Evolutionary conservation across 257 asterid species (phyloP), one percentile per base, ranked within the genome.

Genomic region (Nicotiana otophora): DNA sequence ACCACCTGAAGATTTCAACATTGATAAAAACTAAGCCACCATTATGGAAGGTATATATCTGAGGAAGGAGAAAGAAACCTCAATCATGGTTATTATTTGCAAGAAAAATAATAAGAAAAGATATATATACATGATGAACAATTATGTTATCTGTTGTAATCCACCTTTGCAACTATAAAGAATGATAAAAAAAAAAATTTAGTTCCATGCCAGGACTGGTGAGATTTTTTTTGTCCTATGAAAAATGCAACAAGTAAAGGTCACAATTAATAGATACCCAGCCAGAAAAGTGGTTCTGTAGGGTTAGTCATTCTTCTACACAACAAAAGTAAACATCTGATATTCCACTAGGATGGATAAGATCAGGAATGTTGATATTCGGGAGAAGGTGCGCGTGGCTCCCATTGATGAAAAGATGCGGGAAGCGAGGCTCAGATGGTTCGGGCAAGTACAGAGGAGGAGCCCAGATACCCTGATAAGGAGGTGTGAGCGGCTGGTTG

Each of bases 1-100:
- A 96, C 98, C 82, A 96, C 97, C 99, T 96, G 82, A 78, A 84
- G 26, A 77, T 79, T 86, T 82, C 54, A 63, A 33, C 51, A 80
- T 17, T 7, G 26, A 66, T 63, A 81, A 70, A 69, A 86, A 67
- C 55, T 78, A 68, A 81, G 36, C 78, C 42, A 30, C 19, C 36
- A 51, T 19, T 53, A 46, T 67, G 28, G 78, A 70, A 19, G 28
- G 79, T 72, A 46, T 72, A 46, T 1, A 72, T 39, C 33, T 5
- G 36, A 72, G 78, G 60, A 72, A 14, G 79, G 26, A 48, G 61
- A 74, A 74, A 1, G 12, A 15, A 72, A 46, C 78, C 78, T 72
- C 78, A 72, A 72, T 72, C 36, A 72, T 46, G 78, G 60, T 72
- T 72, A 72, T 55, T 46, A 46, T 46, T 46, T 46, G 15, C 36